Evolutionary conservation across 257 asterid genomes (phyloP).

Genomic region (Penstemon newberryi): DNA sequence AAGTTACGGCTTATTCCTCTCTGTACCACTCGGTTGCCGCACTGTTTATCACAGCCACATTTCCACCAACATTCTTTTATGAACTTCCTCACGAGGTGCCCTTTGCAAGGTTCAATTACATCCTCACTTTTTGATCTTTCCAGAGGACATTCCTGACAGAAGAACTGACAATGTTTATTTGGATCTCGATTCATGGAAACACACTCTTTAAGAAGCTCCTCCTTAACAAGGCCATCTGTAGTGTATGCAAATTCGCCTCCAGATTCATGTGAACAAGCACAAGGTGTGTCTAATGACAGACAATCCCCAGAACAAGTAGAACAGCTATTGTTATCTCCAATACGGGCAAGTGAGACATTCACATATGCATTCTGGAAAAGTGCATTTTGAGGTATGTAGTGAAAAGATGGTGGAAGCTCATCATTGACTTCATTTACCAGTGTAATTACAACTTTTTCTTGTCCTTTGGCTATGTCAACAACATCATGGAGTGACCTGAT

Average conservation of each 20-base stretch:
- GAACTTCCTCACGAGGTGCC: conserved; percentile 77
- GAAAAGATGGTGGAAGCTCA: conserved; percentile 59
- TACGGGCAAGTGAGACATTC: conserved; percentile 66
- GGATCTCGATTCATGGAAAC: conserved; percentile 76
- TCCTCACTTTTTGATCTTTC: conserved; percentile 66
- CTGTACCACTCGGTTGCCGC: conserved; percentile 98
- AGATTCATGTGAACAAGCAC: conserved; percentile 75
- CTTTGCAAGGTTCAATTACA: conserved; percentile 70
- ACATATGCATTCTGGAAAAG: conserved; percentile 68
- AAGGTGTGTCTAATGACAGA: conserved; percentile 52
- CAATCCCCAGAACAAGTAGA: conserved; percentile 76
- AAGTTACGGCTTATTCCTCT: conserved; percentile 72
- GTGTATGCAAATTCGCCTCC: conserved; percentile 84
- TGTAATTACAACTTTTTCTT: conserved; percentile 59
- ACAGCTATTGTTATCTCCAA: conserved; percentile 61
- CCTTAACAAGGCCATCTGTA: conserved; percentile 69
- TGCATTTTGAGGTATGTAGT: conserved; percentile 71
- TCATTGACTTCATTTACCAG: conserved; percentile 61
- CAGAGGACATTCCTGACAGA: conserved; percentile 82
- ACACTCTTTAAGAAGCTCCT: conserved; percentile 66
- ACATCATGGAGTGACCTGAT: conserved; percentile 35
- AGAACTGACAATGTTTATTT: conserved; percentile 51
- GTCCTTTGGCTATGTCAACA: conserved; percentile 80
- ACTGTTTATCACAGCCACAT: conserved; percentile 81
- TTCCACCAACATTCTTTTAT: conserved; percentile 94